Percentiles rank a stretch among this genome's conserved stretches.
Conservation (phyloP, 2,329 filamentous ascomycete genomes). For the Fusarium sp. region DNA sequence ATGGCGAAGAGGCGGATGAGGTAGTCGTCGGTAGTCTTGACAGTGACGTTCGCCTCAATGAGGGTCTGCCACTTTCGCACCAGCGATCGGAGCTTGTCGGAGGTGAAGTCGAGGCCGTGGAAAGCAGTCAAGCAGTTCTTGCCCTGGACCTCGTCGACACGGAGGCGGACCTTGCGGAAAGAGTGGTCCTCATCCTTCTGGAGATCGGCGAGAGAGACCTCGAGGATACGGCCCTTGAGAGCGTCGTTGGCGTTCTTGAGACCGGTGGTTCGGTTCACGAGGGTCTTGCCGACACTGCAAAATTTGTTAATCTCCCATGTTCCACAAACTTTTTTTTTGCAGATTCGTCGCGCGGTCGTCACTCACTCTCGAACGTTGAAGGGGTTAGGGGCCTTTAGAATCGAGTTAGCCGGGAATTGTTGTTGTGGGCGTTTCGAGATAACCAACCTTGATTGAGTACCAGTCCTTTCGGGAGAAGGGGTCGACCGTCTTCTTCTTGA, state of each 20-base stretch:
- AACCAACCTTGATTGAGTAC: constrained; percentile 89
- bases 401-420: constrained; percentile 26
- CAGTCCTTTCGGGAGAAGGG: constrained; percentile 99
- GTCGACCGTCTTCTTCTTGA: constrained; percentile 99
- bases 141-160: constrained; percentile 98
- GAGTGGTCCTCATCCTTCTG: constrained; percentile 99
- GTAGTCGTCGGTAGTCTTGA: constrained; percentile 99
- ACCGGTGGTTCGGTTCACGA: constrained; percentile 99
- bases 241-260: constrained; percentile 99
- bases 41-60: constrained; percentile 99
- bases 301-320: constrained; percentile 30
- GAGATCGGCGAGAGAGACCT: constrained; percentile 97
- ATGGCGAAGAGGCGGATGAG: constrained; percentile 99
- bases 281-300: constrained; percentile 95
- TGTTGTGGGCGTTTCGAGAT: neutral
- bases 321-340: constrained; percentile 16
- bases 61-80: constrained; percentile 99
- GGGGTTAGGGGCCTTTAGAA: constrained; percentile 81
- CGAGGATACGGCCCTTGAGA: constrained; percentile 97
- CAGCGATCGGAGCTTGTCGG: constrained; percentile 98
- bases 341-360: constrained; percentile 34
- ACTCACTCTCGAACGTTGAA: constrained; percentile 97
- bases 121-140: constrained; percentile 99
- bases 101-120: constrained; percentile 99
- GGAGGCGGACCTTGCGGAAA: constrained; percentile 99